Evolutionary conservation across 2,329 filamentous ascomycete genomes (phyloP).

Genomic region (Colletotrichum coccodes): DNA sequence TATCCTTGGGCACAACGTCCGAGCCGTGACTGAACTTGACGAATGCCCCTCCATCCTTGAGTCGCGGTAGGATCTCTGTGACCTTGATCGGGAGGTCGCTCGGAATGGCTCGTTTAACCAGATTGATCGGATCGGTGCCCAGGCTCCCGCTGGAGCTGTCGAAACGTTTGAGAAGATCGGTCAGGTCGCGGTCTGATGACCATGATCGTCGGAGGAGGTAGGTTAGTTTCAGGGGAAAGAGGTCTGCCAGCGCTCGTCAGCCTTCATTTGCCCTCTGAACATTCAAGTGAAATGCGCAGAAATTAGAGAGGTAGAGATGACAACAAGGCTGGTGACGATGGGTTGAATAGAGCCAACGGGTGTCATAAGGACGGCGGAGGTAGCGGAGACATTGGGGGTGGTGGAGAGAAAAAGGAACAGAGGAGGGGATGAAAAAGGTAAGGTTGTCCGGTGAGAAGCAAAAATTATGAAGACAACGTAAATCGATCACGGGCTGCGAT

Average conservation of each 20-base stretch:
- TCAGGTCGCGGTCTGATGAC: constrained; percentile 59
- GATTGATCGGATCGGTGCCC: constrained; percentile 62
- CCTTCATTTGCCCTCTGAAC: neutral
- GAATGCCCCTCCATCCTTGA: constrained; percentile 94
- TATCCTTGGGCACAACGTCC: constrained; percentile 48
- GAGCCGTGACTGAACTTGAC: constrained; percentile 78
- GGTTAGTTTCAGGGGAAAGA: constrained; percentile 82
- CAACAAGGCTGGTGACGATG: neutral
- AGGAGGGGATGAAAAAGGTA: neutral
- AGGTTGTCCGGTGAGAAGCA: neutral
- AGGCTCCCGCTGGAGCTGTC: constrained; percentile 55
- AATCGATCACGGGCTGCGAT: no score
- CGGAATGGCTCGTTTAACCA: constrained; percentile 72
- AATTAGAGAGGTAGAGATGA: neutral
- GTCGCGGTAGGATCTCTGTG: constrained; percentile 82
- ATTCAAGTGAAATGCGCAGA: neutral
- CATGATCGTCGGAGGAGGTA: constrained; percentile 57
- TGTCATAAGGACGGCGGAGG: neutral
- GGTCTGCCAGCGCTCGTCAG: constrained; percentile 60
- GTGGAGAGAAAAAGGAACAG: neutral
- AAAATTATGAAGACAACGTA: neutral
- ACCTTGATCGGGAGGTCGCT: constrained; percentile 72
- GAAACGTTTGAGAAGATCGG: constrained; percentile 61
- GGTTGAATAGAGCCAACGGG: neutral
- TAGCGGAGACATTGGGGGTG: no score